Evolutionary conservation across 805 yeast species (phyloP).

Genomic region (Isabelozyma rhagii): DNA sequence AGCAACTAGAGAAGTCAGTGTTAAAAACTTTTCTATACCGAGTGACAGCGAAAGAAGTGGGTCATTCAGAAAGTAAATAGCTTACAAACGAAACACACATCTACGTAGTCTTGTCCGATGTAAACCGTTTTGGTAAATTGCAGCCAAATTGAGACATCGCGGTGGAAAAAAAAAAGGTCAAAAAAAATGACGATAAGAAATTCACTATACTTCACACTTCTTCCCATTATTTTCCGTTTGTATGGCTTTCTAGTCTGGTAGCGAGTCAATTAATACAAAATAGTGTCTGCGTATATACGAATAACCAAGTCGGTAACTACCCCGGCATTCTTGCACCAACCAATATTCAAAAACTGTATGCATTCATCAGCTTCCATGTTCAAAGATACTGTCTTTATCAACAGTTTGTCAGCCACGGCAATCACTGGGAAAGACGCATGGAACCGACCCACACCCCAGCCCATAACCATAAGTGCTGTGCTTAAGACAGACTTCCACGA

Average conservation of each 20-base stretch:
- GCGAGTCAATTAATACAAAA: not conserved
- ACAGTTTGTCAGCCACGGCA: conserved; percentile 58
- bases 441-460: conserved; percentile 66
- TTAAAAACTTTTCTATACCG: too few relatives aligned
- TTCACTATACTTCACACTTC: not conserved
- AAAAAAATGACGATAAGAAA: not conserved
- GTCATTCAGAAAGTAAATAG: too few relatives aligned
- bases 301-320: not conserved
- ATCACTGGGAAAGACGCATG: conserved; percentile 74
- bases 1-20: not conserved
- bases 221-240: not conserved
- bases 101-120: too few relatives aligned
- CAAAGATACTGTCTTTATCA: conserved; percentile 44
- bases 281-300: not conserved
- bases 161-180: not conserved
- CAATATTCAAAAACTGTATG: not conserved
- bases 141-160: not conserved
- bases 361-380: conserved; percentile 8
- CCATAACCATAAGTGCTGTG: conserved; percentile 55
- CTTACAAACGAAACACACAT: too few relatives aligned
- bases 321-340: not conserved
- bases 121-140: not conserved
- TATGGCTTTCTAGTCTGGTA: not conserved
- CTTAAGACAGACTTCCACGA: conserved; percentile 64
- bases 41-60: too few relatives aligned